Evolutionary conservation across 352 stramenopile species (phyloP).

Genomic region (Globisporangium barbulae): DNA sequence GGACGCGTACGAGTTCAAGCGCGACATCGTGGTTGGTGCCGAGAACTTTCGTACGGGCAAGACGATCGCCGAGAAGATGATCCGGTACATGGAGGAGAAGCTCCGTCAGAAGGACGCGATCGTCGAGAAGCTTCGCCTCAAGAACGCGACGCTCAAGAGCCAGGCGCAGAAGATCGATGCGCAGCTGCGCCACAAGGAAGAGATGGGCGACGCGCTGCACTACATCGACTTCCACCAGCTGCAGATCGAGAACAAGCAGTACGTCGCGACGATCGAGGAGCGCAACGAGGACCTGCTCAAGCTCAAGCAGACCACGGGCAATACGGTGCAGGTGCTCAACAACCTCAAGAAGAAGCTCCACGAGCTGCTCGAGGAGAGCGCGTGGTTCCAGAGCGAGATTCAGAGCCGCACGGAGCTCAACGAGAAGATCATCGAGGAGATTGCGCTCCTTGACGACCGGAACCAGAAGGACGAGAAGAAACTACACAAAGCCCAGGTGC

Average conservation of each 20-base stretch:
- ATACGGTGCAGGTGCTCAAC: constrained; percentile 89
- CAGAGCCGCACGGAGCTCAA: constrained; percentile 76
- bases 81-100: constrained; percentile 95
- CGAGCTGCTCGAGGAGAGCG: constrained; percentile 80
- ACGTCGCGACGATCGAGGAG: constrained; percentile 94
- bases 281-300: constrained; percentile 92
- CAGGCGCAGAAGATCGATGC: constrained; percentile 91
- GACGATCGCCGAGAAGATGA: constrained; percentile 92
- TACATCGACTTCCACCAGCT: constrained; percentile 97
- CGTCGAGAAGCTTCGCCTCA: constrained; percentile 92
- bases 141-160: constrained; percentile 92
- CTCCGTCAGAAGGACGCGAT: constrained; percentile 89
- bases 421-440: constrained; percentile 85
- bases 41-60: constrained; percentile 94
- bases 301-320: constrained; percentile 89
- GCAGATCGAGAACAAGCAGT: constrained; percentile 97
- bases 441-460: constrained; percentile 57
- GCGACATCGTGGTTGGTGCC: constrained; percentile 92
- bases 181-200: constrained; percentile 92
- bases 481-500: constrained; percentile 53
- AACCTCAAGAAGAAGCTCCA: constrained; percentile 89
- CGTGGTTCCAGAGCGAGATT: constrained; percentile 83
- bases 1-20: constrained; percentile 95
- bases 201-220: constrained; percentile 93
- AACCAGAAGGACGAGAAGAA: constrained; percentile 66